Conservation (phyloP, 2,329 filamentous ascomycete species). For the Alternaria triticimaculans region DNA sequence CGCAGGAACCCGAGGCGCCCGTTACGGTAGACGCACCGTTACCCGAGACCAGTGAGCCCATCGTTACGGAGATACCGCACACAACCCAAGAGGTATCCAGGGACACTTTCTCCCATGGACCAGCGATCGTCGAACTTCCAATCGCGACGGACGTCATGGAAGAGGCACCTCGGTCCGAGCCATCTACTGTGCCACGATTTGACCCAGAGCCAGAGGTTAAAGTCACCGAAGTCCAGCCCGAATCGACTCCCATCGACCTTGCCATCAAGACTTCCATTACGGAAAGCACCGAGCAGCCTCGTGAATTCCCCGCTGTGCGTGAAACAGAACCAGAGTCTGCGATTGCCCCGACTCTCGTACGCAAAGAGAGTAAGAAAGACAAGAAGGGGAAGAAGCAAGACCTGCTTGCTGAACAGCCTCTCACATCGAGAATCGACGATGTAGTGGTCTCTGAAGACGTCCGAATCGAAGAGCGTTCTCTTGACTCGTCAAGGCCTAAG, state of each 20-base stretch:
- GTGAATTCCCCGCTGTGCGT: not conserved
- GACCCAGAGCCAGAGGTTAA: not conserved
- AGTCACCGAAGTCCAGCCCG: not conserved
- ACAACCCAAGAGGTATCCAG: not conserved
- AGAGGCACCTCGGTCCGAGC: not conserved
- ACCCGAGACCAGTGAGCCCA: not conserved
- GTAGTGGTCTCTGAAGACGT: not conserved
- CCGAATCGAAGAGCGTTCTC: not conserved
- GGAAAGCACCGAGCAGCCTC: not conserved
- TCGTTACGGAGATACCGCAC: not conserved
- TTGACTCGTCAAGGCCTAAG: not conserved
- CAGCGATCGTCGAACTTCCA: not conserved
- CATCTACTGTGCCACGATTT: not conserved
- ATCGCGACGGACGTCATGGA: not conserved
- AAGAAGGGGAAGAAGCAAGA: constrained; percentile 36
- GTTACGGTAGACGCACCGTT: not conserved
- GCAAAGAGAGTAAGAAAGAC: constrained; percentile 39
- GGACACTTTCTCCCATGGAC: not conserved
- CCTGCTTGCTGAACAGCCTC: not conserved
- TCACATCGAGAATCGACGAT: constrained; percentile 11
- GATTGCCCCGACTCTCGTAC: constrained; percentile 22
- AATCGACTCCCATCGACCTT: not conserved
- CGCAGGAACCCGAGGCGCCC: not conserved
- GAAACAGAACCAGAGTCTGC: constrained; percentile 14
- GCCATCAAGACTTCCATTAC: not conserved